Percentiles rank a stretch among this genome's conserved stretches.
phyloP scores from a whole-genome alignment of 2,329 filamentous ascomycete genomes.

The Myrmaecium sp. region DNA sequence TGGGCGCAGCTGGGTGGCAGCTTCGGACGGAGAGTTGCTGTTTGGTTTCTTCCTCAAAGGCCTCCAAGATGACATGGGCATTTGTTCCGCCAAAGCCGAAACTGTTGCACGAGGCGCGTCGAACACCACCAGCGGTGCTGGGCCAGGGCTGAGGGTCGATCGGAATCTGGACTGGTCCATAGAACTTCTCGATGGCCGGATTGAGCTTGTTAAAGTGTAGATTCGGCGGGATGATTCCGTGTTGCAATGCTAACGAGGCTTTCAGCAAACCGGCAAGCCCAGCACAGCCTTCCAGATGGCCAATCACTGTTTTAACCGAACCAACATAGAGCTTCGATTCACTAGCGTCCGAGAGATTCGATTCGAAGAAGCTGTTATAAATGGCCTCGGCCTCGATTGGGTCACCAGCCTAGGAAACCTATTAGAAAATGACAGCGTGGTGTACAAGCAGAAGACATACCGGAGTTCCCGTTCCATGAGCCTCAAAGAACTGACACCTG shows the following conservation, averaged over 20 bases:
- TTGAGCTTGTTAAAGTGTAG: conserved; percentile 15
- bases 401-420: neutral
- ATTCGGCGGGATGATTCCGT: conserved; percentile 16
- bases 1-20: neutral
- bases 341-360: conserved; percentile 1
- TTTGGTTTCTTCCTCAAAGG: no score
- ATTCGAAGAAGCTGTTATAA: conserved; percentile 5
- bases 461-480: conserved; percentile 24
- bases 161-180: conserved; percentile 5
- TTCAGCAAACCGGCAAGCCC: conserved; percentile 16
- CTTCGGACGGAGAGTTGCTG: neutral
- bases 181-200: conserved; percentile 9
- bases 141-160: conserved; percentile 6
- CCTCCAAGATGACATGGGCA: conserved; percentile 6
- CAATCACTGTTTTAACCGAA: conserved; percentile 17
- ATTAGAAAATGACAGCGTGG: neutral
- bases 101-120: conserved; percentile 7
- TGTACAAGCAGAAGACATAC: conserved; percentile 12
- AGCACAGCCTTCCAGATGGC: conserved; percentile 19
- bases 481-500: conserved; percentile 18
- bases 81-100: conserved; percentile 7
- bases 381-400: conserved; percentile 11
- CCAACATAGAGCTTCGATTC: conserved; percentile 1
- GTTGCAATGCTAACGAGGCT: conserved; percentile 17
- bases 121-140: conserved; percentile 1